Percentiles rank a stretch among this genome's conserved stretches.
These are phyloP conservation scores for Moesziomyces antarcticus DNA, from an alignment of 1,284 basidiomycete genomes.

Conservation along the genomic window DNA sequence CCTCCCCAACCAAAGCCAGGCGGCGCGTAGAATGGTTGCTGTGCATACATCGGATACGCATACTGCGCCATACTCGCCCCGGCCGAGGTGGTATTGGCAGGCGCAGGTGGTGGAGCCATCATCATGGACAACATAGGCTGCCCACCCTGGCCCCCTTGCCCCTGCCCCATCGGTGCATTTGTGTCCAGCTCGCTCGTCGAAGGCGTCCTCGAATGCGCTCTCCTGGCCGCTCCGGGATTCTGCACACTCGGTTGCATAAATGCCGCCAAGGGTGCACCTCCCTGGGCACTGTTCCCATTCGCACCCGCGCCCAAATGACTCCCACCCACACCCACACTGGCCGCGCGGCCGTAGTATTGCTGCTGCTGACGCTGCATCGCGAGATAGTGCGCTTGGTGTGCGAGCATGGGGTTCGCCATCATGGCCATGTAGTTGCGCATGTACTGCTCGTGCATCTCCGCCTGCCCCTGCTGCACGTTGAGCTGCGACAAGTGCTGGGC, in stretches of 20 bases:
- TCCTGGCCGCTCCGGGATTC: background rate
- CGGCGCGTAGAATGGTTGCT: too few relatives aligned
- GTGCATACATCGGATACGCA: background rate
- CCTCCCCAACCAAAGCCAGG: too few relatives aligned
- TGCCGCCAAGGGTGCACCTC: too few relatives aligned
- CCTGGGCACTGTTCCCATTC: slow-evolving; percentile 20
- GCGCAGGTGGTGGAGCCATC: slow-evolving; percentile 40
- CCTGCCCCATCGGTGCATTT: background rate
- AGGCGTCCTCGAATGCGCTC: slow-evolving; percentile 12
- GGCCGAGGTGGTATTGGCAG: too few relatives aligned
- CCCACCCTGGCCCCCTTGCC: slow-evolving; percentile 4
- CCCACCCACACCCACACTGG: slow-evolving; percentile 28
- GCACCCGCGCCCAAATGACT: slow-evolving; percentile 17
- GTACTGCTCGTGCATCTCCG: slow-evolving; percentile 46
- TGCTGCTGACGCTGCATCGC: slow-evolving; percentile 44
- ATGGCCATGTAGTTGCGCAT: slow-evolving; percentile 55
- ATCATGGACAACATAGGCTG: slow-evolving; percentile 51
- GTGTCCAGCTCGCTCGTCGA: background rate
- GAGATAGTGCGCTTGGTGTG: slow-evolving; percentile 47
- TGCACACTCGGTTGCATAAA: background rate
- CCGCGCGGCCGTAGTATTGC: slow-evolving; percentile 37
- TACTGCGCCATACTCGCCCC: too few relatives aligned
- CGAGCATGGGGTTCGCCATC: slow-evolving; percentile 44
- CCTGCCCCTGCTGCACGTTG: slow-evolving; percentile 32
- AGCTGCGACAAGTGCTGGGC: slow-evolving; percentile 39